Conservation (phyloP, 305 asterid species). For the Rubia peregrina region DNA sequence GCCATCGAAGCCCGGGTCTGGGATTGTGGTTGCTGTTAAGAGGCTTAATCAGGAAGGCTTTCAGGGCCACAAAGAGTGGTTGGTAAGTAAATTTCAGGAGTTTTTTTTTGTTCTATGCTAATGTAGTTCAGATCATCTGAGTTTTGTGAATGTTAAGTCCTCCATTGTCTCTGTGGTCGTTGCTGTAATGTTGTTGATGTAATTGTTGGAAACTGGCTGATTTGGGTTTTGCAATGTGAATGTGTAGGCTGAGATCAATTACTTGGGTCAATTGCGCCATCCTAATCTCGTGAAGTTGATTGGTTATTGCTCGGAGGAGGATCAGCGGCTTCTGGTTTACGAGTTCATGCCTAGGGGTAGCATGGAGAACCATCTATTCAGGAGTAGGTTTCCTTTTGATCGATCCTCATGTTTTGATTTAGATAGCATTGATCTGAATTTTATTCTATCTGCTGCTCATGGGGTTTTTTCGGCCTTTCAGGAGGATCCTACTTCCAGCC, state of each 20-base stretch:
- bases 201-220: neutral
- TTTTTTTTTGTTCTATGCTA: neutral
- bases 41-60: conserved; percentile 72
- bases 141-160: neutral
- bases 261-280: conserved; percentile 77
- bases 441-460: conserved; percentile 4
- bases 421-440: neutral
- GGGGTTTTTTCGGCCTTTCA: conserved; percentile 17
- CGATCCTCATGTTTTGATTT: conserved; percentile 6
- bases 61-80: conserved; percentile 98
- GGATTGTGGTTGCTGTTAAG: conserved; percentile 74
- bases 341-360: conserved; percentile 98
- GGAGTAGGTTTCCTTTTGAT: conserved; percentile 47
- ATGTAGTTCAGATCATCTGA: neutral
- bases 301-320: conserved; percentile 91
- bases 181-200: neutral
- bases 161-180: neutral
- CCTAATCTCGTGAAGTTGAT: conserved; percentile 77
- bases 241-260: conserved; percentile 83
- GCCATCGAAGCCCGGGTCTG: conserved; percentile 57
- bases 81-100: conserved; percentile 45
- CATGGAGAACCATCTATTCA: conserved; percentile 92
- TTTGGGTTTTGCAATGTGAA: conserved; percentile 5
- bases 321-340: conserved; percentile 76
- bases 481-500: conserved; percentile 79